These are phyloP conservation scores for Carpinus viminea DNA, from an alignment of 306 rosid genomes.

Conservation along the genomic window DNA sequence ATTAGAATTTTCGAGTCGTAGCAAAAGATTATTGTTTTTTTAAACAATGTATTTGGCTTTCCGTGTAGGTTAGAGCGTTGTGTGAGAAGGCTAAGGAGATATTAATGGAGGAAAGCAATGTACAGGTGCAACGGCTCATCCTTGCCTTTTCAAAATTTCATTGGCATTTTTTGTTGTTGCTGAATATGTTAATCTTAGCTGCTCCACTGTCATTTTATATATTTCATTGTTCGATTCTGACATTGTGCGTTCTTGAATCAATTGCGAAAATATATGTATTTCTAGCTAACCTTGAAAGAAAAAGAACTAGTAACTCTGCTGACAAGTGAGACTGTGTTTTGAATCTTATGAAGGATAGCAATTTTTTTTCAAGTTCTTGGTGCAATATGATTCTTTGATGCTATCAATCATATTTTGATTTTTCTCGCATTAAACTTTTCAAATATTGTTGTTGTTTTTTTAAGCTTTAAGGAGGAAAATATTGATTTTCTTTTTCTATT, in stretches of 20 bases:
- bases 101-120: constrained; percentile 94
- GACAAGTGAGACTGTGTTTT: background rate
- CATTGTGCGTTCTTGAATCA: background rate
- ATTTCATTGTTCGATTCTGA: background rate
- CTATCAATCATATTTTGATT: constrained; percentile 6
- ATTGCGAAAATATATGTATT: background rate
- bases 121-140: constrained; percentile 67
- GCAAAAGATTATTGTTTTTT: background rate
- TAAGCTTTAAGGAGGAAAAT: constrained; percentile 12
- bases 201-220: constrained; percentile 14
- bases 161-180: constrained; percentile 17
- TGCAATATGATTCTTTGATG: constrained; percentile 9
- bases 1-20: background rate
- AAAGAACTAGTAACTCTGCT: background rate
- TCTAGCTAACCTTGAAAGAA: background rate
- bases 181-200: constrained; percentile 13
- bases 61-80: constrained; percentile 70
- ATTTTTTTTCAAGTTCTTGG: background rate
- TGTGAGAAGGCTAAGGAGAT: constrained; percentile 96
- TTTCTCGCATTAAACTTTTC: background rate
- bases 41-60: constrained; percentile 29
- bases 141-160: constrained; percentile 24
- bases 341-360: background rate
- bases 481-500: constrained; percentile 26
- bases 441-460: background rate